Base-by-base conservation (phyloP, 768 basidiomycete species). In the Tylopilus cervinicoccineus region DNA sequence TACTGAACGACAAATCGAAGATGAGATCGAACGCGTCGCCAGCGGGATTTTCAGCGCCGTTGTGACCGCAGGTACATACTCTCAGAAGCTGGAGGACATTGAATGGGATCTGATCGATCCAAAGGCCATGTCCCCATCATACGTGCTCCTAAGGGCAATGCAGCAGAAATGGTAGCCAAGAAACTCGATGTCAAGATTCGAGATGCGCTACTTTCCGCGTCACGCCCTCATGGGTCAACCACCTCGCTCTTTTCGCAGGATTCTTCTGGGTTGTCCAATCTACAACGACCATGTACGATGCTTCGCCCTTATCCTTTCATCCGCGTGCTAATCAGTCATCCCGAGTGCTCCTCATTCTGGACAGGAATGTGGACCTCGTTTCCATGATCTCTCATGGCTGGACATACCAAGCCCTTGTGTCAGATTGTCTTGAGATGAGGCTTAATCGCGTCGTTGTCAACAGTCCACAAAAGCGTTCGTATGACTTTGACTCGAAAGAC, bases 161-260 rank as follows among this genome's bases (percentile, higher is more conserved):
- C 96, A 5, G 96, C 94, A 17, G 96, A 99, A 69, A 96, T 97
- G 94, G 84, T 98, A n/a, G 94, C 94, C 9, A 87, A 93, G 70
- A 96, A 91, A 65, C 76, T 99, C 11, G 96, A 99, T 60, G 78
- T 82, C 13, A 92, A 91, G 68, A 86, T 98, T 57, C 76, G 95
- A 42, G 95, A 98, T 62, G 81, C 85, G 54, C 69, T 93, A 47
- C 70, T 92, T 47, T 83, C 77, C 33, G 77, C 83, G 28, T 83
- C 86, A 34, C 77, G 88, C 16, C 76, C 80, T 7, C 80, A 80
- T 50, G 67, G 69, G 26, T 57, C 76, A 9, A 71, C 77, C 8
- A 65, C 79, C 0, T 81, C 85, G 7, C 73, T 90, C 39, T 93
- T 93, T 63, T 70, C 83, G 2, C 86, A 88, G 64, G 92, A 92